Percentiles rank a stretch among this genome's conserved stretches.
Conservation (phyloP, 192 early-diverging fungal genomes). For the Coemansia sp. region DNA sequence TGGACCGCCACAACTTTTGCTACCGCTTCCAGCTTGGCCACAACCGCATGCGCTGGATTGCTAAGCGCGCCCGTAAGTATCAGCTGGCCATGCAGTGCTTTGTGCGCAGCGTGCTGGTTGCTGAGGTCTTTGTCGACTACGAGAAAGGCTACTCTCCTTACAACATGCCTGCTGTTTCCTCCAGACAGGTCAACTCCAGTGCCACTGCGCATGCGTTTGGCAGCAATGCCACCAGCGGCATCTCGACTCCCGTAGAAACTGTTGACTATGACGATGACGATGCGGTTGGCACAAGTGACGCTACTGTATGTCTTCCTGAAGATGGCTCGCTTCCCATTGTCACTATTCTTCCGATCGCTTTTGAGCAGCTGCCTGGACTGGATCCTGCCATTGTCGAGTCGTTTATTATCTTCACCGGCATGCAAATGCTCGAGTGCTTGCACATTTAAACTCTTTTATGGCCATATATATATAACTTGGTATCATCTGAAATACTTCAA, state of each 20-base stretch:
- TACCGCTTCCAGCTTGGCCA: slow-evolving; percentile 50
- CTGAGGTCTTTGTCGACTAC: slow-evolving; percentile 52
- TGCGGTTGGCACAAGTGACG: neutral
- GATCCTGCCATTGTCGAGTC: slow-evolving; percentile 43
- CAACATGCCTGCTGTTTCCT: slow-evolving; percentile 6
- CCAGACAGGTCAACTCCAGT: neutral
- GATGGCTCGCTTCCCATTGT: slow-evolving; percentile 43
- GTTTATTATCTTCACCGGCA: slow-evolving; percentile 45
- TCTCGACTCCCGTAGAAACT: slow-evolving; percentile 27
- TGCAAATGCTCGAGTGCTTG: slow-evolving; percentile 52
- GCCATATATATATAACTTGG: neutral
- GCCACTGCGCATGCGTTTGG: neutral
- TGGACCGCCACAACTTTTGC: slow-evolving; percentile 52
- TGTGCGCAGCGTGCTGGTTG: slow-evolving; percentile 38
- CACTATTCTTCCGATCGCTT: slow-evolving; percentile 40
- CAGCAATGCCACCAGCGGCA: slow-evolving; percentile 20
- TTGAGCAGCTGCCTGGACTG: slow-evolving; percentile 31
- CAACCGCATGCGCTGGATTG: slow-evolving; percentile 44
- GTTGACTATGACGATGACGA: neutral
- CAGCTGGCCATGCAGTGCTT: slow-evolving; percentile 47
- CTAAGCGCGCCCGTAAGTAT: slow-evolving; percentile 36
- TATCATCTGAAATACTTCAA: no score
- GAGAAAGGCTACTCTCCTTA: slow-evolving; percentile 50
- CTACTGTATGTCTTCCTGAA: slow-evolving; percentile 12
- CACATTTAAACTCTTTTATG: slow-evolving; percentile 24